These are phyloP conservation scores for Astrephomene gubernaculifera DNA, from an alignment of 139 green algal genomes.

Conservation along the genomic window DNA sequence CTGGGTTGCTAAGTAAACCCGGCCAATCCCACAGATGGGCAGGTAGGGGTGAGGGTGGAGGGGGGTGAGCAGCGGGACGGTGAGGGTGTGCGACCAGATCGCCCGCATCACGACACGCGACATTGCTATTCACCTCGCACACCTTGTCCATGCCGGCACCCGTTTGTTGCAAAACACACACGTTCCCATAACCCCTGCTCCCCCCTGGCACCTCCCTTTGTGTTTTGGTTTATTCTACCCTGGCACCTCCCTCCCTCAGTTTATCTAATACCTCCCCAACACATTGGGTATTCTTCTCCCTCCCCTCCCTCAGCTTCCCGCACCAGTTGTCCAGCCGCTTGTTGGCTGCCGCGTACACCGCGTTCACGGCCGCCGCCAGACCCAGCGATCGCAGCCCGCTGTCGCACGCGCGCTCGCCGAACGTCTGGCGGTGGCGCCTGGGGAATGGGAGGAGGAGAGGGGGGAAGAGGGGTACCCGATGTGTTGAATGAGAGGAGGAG, in stretches of 20 bases:
- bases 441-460: background rate
- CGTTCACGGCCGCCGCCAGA: slow-evolving; percentile 62
- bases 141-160: background rate
- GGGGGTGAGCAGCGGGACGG: no score
- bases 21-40: no score
- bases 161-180: background rate
- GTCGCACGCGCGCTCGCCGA: slow-evolving; percentile 56
- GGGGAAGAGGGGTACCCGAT: no score
- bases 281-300: no score
- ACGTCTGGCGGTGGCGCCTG: slow-evolving; percentile 28
- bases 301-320: background rate
- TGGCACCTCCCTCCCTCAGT: background rate
- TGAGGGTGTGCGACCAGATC: no score
- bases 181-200: background rate
- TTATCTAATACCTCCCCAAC: background rate
- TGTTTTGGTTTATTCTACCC: background rate
- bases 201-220: background rate
- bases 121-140: no score
- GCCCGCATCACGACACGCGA: no score
- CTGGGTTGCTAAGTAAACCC: no score
- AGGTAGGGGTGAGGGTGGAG: no score
- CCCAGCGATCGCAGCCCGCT: slow-evolving; percentile 59
- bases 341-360: slow-evolving; percentile 56
- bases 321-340: slow-evolving; percentile 70
- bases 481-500: background rate